These are phyloP conservation scores for Talaromyces liani DNA, from an alignment of 495 filamentous ascomycete genomes.

Conservation along the genomic window DNA sequence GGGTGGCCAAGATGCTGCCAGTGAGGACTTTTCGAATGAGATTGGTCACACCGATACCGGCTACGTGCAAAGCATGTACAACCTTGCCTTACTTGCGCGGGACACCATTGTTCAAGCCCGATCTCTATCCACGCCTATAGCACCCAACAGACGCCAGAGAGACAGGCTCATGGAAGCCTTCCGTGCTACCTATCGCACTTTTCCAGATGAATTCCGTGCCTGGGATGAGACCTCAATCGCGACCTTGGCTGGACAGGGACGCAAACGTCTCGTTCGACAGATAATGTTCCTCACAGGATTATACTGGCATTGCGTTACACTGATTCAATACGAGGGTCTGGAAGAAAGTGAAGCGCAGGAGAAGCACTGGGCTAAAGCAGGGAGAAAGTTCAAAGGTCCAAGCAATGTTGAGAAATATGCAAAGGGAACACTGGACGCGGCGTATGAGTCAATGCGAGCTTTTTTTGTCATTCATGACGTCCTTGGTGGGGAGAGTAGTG, in stretches of 20 bases:
- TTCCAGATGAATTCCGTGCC: conserved; percentile 54
- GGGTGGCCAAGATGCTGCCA: conserved; percentile 42
- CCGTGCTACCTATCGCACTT: conserved; percentile 52
- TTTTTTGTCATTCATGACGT: conserved; percentile 61
- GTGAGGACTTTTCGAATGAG: conserved; percentile 7
- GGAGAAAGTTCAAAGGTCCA: background rate
- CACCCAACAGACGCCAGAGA: conserved; percentile 49
- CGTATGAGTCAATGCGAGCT: conserved; percentile 50
- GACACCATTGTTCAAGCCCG: conserved; percentile 59
- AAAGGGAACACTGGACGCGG: conserved; percentile 56
- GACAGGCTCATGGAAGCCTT: conserved; percentile 54
- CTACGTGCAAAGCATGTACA: conserved; percentile 65
- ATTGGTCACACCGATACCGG: conserved; percentile 16
- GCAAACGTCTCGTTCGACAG: conserved; percentile 51
- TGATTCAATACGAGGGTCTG: conserved; percentile 55
- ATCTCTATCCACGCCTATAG: conserved; percentile 57
- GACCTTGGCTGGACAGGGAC: conserved; percentile 41
- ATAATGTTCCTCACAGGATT: conserved; percentile 62
- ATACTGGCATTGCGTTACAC: conserved; percentile 69
- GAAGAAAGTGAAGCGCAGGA: conserved; percentile 16
- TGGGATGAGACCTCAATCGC: conserved; percentile 48
- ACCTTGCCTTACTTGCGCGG: conserved; percentile 63
- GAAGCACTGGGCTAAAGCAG: background rate
- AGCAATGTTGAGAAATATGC: conserved; percentile 25
- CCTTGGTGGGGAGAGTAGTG: conserved; percentile 56